Conservation (phyloP, 1,284 basidiomycete species). For the Trametes sp. region DNA sequence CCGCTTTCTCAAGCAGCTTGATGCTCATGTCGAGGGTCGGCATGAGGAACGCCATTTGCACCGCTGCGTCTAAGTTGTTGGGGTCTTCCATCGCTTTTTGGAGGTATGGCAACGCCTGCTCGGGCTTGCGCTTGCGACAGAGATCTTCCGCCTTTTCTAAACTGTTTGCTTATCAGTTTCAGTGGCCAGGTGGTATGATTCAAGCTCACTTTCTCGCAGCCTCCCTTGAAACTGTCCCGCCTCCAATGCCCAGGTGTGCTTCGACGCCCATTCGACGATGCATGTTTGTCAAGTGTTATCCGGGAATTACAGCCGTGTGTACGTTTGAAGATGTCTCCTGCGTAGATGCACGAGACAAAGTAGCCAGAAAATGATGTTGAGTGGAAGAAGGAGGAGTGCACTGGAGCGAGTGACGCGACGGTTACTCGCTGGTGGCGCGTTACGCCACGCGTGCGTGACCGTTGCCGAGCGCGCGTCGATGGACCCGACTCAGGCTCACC, state of each 20-base stretch:
- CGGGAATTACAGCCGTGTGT: neutral
- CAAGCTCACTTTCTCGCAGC: slow-evolving; percentile 38
- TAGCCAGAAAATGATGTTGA: neutral
- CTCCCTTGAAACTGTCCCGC: slow-evolving; percentile 38
- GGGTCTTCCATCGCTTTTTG: slow-evolving; percentile 40
- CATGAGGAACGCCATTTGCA: slow-evolving; percentile 40
- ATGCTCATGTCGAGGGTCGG: slow-evolving; percentile 33
- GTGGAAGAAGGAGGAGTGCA: neutral
- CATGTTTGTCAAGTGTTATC: slow-evolving; percentile 28
- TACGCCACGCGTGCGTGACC: slow-evolving; percentile 23
- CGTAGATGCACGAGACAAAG: neutral
- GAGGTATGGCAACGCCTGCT: slow-evolving; percentile 39
- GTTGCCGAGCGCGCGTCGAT: neutral
- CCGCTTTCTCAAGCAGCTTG: slow-evolving; percentile 33
- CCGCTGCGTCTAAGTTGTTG: slow-evolving; percentile 40
- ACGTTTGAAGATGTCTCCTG: neutral
- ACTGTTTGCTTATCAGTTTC: slow-evolving; percentile 17
- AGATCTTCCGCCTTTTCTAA: slow-evolving; percentile 40
- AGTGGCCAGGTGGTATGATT: neutral
- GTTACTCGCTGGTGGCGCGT: slow-evolving; percentile 8
- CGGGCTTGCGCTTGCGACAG: slow-evolving; percentile 36
- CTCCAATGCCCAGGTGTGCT: slow-evolving; percentile 32
- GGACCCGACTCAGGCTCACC: too few species aligned
- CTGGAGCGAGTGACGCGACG: slow-evolving; percentile 6
- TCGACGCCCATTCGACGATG: slow-evolving; percentile 32